Evolutionary conservation across 2,329 filamentous ascomycete species (phyloP).

Genomic region (Xylariales sp.): DNA sequence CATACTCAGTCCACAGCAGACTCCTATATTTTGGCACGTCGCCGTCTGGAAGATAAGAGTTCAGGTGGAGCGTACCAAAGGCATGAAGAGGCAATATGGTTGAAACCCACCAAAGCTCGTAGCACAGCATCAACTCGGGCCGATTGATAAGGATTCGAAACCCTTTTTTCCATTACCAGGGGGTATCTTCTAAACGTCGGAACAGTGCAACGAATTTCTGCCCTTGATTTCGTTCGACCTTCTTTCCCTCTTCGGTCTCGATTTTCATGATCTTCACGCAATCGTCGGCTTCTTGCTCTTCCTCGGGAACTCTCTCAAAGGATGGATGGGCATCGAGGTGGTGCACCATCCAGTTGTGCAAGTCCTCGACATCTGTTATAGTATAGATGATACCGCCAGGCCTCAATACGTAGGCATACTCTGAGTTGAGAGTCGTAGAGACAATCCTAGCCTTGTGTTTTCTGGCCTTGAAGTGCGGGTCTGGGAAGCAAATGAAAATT

Average conservation of each 20-base stretch:
- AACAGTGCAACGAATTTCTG: slow-evolving; percentile 90
- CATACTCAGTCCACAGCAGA: too few relatives aligned
- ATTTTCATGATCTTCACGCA: slow-evolving; percentile 70
- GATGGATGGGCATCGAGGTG: slow-evolving; percentile 75
- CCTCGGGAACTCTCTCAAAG: slow-evolving; percentile 69
- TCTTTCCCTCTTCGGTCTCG: slow-evolving; percentile 96
- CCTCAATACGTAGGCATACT: slow-evolving; percentile 83
- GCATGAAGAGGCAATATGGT: too few relatives aligned
- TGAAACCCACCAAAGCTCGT: too few relatives aligned
- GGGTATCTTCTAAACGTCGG: slow-evolving; percentile 71
- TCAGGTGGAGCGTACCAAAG: too few relatives aligned
- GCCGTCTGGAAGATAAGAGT: too few relatives aligned
- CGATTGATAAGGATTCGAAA: neutral
- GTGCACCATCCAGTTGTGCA: slow-evolving; percentile 89
- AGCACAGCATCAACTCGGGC: neutral
- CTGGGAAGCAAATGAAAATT: slow-evolving; percentile 97
- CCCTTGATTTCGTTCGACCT: slow-evolving; percentile 86
- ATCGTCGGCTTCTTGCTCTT: slow-evolving; percentile 63
- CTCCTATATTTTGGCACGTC: too few relatives aligned
- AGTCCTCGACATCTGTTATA: slow-evolving; percentile 93
- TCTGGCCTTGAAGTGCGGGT: slow-evolving; percentile 94
- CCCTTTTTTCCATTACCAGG: slow-evolving; percentile 58
- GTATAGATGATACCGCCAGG: slow-evolving; percentile 90
- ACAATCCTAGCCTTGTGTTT: slow-evolving; percentile 98
- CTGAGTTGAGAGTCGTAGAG: slow-evolving; percentile 78